A percentile compares a stretch with the other conserved stretches of the same genome.
Evolutionary conservation across 1,284 basidiomycete genomes (phyloP).

Genomic region (Cutaneotrichosporon daszewskae): DNA sequence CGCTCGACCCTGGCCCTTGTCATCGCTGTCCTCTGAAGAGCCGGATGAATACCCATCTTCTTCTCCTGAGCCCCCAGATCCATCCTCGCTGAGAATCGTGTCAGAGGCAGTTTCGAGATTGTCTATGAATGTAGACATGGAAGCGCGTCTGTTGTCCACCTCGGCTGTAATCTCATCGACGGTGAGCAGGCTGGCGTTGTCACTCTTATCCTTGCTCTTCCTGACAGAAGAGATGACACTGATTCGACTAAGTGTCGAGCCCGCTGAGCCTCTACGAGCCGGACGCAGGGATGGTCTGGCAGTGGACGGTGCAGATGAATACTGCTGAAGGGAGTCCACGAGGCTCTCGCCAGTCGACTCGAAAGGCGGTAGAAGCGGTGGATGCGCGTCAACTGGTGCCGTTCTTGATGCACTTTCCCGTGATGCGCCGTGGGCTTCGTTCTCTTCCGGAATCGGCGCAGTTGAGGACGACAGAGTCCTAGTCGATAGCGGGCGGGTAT

Average conservation of each 20-base stretch:
- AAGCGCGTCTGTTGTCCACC: slow-evolving; percentile 73
- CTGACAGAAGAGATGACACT: slow-evolving; percentile 75
- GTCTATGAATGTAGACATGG: slow-evolving; percentile 46
- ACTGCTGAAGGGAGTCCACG: slow-evolving; percentile 63
- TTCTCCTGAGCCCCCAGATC: slow-evolving; percentile 43
- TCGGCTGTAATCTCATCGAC: slow-evolving; percentile 97
- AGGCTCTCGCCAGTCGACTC: slow-evolving; percentile 70
- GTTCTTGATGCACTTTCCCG: too few relatives aligned
- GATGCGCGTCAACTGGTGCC: slow-evolving; percentile 16
- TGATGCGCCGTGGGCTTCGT: slow-evolving; percentile 11
- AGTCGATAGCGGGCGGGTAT: slow-evolving; percentile 22
- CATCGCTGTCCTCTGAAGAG: slow-evolving; percentile 37
- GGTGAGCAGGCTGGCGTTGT: slow-evolving; percentile 86
- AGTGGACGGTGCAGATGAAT: slow-evolving; percentile 20
- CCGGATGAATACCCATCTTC: slow-evolving; percentile 31
- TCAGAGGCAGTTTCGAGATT: slow-evolving; percentile 4
- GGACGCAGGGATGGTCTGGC: slow-evolving; percentile 43
- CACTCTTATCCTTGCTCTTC: slow-evolving; percentile 72
- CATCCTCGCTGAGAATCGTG: slow-evolving; percentile 1
- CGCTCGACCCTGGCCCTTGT: slow-evolving; percentile 51
- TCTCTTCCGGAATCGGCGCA: slow-evolving; percentile 38
- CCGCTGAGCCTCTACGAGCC: slow-evolving; percentile 52
- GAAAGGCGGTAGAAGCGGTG: slow-evolving; percentile 70
- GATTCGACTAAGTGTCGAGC: slow-evolving; percentile 55
- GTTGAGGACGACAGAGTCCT: slow-evolving; percentile 19